These are phyloP conservation scores for Mycena galericulata DNA, from an alignment of 768 basidiomycete species.

Conservation along the genomic window DNA sequence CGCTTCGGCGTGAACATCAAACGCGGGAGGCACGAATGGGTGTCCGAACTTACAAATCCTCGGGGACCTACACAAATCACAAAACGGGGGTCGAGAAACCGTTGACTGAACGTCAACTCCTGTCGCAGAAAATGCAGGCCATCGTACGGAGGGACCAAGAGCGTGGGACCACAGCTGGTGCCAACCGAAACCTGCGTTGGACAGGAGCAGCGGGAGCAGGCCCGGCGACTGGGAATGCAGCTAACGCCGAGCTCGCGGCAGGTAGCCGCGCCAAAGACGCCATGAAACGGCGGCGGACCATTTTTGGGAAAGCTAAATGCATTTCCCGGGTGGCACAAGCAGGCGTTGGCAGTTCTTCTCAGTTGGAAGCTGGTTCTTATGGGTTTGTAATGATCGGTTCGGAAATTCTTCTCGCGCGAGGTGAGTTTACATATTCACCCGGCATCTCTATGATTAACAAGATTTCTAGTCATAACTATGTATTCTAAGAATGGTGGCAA, in stretches of 20 bases:
- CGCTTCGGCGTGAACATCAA: not conserved
- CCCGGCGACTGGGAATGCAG: not conserved
- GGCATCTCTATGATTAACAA: no score
- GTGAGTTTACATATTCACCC: not conserved
- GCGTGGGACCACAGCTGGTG: not conserved
- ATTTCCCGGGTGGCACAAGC: not conserved
- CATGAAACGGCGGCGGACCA: not conserved
- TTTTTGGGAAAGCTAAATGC: slow-evolving; percentile 6
- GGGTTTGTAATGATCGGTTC: slow-evolving; percentile 4
- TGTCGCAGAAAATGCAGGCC: not conserved
- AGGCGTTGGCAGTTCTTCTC: not conserved
- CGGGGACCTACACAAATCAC: slow-evolving; percentile 5
- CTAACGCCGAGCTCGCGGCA: slow-evolving; percentile 6
- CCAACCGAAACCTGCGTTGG: not conserved
- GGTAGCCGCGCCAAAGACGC: not conserved
- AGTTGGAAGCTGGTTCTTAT: not conserved
- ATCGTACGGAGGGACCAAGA: not conserved
- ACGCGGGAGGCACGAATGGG: not conserved
- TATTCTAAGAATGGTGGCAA: slow-evolving; percentile 9
- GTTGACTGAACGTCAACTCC: not conserved
- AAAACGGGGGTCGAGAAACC: not conserved
- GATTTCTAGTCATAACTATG: slow-evolving; percentile 11
- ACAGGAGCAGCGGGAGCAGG: not conserved
- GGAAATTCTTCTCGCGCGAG: not conserved
- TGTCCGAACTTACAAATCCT: not conserved